Conservation (phyloP, 2,329 filamentous ascomycete species). For the Macroventuria anomochaeta region DNA sequence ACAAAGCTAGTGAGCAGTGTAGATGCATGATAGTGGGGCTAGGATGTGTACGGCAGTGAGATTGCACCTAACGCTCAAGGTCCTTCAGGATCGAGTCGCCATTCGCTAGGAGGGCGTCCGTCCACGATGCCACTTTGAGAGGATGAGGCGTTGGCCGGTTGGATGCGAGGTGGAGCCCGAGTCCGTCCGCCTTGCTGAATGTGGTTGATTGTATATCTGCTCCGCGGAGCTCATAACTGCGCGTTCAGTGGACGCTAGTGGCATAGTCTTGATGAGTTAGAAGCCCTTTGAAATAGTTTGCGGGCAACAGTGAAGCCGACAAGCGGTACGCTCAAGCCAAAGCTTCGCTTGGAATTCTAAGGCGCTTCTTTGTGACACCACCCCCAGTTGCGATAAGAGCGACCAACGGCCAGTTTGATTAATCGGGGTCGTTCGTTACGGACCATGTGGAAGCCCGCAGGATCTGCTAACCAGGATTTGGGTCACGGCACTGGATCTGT, state of each 20-base stretch:
- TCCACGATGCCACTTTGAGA: not conserved
- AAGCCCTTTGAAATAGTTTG: not conserved
- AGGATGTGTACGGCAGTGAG: not conserved
- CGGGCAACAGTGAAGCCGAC: not conserved
- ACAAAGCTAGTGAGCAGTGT: not conserved
- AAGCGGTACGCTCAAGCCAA: not conserved
- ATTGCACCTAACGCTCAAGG: not conserved
- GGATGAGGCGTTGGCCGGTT: not conserved
- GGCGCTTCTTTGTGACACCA: not conserved
- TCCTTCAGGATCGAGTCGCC: not conserved
- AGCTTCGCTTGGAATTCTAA: not conserved
- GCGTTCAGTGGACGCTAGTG: not conserved
- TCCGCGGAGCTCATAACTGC: not conserved
- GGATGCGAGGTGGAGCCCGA: not conserved
- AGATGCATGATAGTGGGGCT: not conserved
- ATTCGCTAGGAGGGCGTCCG: not conserved
- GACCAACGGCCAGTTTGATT: not conserved
- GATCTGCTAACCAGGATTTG: slow-evolving; percentile 5
- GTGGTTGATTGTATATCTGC: not conserved
- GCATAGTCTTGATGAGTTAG: not conserved
- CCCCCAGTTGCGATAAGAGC: not conserved
- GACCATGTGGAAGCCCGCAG: not conserved
- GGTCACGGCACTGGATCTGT: not conserved
- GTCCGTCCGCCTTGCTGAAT: not conserved
- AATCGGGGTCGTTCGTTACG: not conserved